phyloP scores from a whole-genome alignment of 768 basidiomycete genomes.

The Hygrophorus russula region DNA sequence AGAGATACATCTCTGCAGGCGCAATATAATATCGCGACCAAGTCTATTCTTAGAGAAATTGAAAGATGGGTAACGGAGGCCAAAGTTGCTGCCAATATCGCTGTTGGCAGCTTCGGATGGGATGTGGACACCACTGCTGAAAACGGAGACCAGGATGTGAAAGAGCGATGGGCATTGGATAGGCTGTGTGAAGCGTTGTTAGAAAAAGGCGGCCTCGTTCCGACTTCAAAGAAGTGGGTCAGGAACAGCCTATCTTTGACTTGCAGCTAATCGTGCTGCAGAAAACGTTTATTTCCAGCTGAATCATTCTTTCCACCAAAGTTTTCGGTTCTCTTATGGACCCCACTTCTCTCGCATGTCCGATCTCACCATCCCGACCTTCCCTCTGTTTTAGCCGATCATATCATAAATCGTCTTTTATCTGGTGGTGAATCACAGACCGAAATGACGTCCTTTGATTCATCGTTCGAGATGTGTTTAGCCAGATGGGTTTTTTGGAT shows the following conservation, averaged over 20 bases:
- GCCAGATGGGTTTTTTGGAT: constrained; percentile 66
- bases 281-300: not conserved
- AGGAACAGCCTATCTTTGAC: not conserved
- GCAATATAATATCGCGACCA: constrained; percentile 38
- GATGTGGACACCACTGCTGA: constrained; percentile 17
- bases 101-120: constrained; percentile 40
- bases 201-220: constrained; percentile 67
- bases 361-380: constrained; percentile 46
- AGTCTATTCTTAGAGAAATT: constrained; percentile 42
- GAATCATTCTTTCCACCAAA: constrained; percentile 38
- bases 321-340: constrained; percentile 52
- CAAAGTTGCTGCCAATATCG: constrained; percentile 45
- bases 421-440: constrained; percentile 7
- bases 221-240: constrained; percentile 71
- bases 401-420: constrained; percentile 29
- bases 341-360: constrained; percentile 49
- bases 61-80: constrained; percentile 77
- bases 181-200: constrained; percentile 54
- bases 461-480: constrained; percentile 45
- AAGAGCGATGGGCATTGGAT: constrained; percentile 61
- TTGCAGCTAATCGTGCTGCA: not conserved
- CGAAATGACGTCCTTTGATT: constrained; percentile 18
- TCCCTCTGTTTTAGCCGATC: constrained; percentile 32
- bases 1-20: constrained; percentile 54
- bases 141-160: constrained; percentile 12